phyloP scores from a whole-genome alignment of 805 yeast species.

The Ogataea dorogensis region DNA sequence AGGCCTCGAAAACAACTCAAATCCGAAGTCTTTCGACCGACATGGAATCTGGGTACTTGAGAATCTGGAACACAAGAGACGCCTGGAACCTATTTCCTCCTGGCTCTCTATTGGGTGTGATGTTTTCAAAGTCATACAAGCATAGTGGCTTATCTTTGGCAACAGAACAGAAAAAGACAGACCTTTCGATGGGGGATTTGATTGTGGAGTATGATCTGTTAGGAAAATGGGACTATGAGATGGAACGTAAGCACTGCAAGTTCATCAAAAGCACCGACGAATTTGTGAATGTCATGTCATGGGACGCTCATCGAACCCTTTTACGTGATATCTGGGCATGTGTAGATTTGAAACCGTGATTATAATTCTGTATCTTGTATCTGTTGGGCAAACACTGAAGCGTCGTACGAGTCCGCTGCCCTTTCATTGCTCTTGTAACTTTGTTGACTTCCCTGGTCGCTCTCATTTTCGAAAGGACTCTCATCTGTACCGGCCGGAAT shows the following conservation, averaged over 20 bases:
- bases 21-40: constrained; percentile 11
- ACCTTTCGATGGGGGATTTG: constrained; percentile 13
- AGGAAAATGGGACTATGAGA: constrained; percentile 23
- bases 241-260: constrained; percentile 20
- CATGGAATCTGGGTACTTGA: constrained; percentile 19
- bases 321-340: constrained; percentile 25
- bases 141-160: constrained; percentile 25
- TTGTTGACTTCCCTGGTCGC: constrained; percentile 14
- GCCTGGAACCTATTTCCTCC: constrained; percentile 25
- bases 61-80: constrained; percentile 26
- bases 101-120: constrained; percentile 10
- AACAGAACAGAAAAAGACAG: constrained; percentile 18
- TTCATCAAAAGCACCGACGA: constrained; percentile 17
- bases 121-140: constrained; percentile 17
- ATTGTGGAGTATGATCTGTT: constrained; percentile 20
- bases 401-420: constrained; percentile 9
- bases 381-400: constrained; percentile 23
- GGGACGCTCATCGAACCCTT: constrained; percentile 21
- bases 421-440: constrained; percentile 6
- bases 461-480: constrained; percentile 20
- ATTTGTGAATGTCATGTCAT: constrained; percentile 15
- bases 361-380: constrained; percentile 23
- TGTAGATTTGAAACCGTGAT: constrained; percentile 17
- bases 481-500: constrained; percentile 23
- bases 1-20: constrained; percentile 14